Evolutionary conservation across 768 basidiomycete species (phyloP), one percentile per base, ranked within the genome.

Genomic region (Pleurotus cornucopiae): DNA sequence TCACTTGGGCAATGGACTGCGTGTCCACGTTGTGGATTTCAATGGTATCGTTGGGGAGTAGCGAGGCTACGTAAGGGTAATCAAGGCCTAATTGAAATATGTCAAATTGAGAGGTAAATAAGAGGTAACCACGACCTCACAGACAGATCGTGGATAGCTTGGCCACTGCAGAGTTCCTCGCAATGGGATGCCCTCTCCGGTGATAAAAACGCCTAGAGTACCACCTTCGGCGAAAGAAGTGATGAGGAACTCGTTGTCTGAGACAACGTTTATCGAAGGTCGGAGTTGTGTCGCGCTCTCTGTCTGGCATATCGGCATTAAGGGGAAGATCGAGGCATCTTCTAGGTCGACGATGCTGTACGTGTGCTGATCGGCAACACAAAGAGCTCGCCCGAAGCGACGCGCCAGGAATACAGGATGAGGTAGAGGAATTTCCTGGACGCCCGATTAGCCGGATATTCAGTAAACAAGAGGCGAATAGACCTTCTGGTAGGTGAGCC

Each of bases 81-180:
- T 97, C 94, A 51, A 94, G 74, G 57, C 84, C 91, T 91, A 57
- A 48, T 46, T 45, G 14, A 16, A 49, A 39, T 20, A n/a, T 43
- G 16, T 21, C 4, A 49, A 37, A 20, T 55, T 21, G 12, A 38
- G 25, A 45, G n/a, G 41, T 38, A 56, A 13, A 6, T 25, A 53
- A 57, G 16, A 26, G 21, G n/a, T 20, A 46, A 34, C 12, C 26
- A 46, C 51, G 3, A 37, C 81, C 89, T 65, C 64, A 94, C 92
- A 85, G 38, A 93, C 73, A 16, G 85, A 80, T 20, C 83, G 72
- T 0, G 94, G 91, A 73, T 95, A 85, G 49, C 75, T 80, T 2
- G 84, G 78, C 91, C 93, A 97, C 65, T 92, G 82, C 44, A 97
- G 72, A 1, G 94, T 95, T 2, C 94, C 94, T 46, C 94, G 80